Conservation (phyloP, 176 grass and related monocot species). For the Puccinellia tenuiflora region DNA sequence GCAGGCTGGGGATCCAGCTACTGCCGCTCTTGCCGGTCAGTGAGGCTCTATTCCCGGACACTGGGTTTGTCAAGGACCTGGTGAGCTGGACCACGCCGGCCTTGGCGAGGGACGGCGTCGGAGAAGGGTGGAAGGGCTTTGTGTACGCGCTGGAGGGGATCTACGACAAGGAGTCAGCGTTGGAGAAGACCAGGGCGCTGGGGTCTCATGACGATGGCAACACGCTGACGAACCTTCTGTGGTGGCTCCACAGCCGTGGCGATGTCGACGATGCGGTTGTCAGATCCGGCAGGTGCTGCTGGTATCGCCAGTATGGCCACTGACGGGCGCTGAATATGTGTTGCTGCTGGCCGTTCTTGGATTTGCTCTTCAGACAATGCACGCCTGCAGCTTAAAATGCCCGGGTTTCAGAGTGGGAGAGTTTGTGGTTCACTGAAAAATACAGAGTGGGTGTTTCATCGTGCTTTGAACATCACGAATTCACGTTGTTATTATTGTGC, state of each 20-base stretch:
- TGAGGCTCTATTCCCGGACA: conserved; percentile 67
- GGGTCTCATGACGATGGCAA: conserved; percentile 64
- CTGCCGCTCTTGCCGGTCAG: conserved; percentile 65
- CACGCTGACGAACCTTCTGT: conserved; percentile 76
- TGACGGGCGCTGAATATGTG: not conserved
- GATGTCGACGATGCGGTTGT: not conserved
- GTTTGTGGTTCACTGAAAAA: not conserved
- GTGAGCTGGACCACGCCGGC: conserved; percentile 71
- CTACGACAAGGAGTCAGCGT: conserved; percentile 52
- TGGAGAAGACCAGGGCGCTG: conserved; percentile 53
- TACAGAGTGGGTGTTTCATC: not conserved
- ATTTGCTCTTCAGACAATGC: not conserved
- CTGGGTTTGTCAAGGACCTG: conserved; percentile 54
- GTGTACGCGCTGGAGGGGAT: conserved; percentile 84
- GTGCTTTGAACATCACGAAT: not conserved
- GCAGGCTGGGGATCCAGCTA: conserved; percentile 80
- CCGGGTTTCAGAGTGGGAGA: not conserved
- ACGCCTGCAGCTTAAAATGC: not conserved
- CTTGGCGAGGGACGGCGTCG: conserved; percentile 62
- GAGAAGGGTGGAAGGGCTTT: conserved; percentile 93
- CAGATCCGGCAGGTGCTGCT: conserved; percentile 44
- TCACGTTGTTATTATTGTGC: not conserved
- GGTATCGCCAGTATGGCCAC: conserved; percentile 86
- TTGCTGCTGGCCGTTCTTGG: not conserved
- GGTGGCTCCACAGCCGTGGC: conserved; percentile 87